phyloP scores from a whole-genome alignment of 768 basidiomycete genomes.

The Holtermanniella nyarrowii region DNA sequence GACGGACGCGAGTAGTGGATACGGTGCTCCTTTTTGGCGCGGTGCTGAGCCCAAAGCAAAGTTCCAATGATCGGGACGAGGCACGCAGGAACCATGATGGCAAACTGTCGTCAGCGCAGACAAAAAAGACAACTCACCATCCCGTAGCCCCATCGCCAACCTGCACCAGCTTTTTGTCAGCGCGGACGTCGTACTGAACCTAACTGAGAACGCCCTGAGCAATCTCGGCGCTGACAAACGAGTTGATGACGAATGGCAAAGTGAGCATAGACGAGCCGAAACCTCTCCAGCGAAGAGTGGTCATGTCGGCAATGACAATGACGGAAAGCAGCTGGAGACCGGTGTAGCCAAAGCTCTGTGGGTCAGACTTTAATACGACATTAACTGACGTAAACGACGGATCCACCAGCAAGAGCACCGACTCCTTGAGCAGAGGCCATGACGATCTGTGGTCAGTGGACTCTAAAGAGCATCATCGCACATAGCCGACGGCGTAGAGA shows the following conservation, averaged over 20 bases:
- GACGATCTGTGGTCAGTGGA: constrained; percentile 44
- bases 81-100: constrained; percentile 38
- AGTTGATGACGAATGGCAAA: constrained; percentile 13
- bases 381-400: constrained; percentile 46
- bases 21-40: constrained; percentile 20
- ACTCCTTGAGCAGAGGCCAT: constrained; percentile 30
- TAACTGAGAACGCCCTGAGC: constrained; percentile 31
- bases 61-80: constrained; percentile 37
- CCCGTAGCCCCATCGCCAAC: constrained; percentile 44
- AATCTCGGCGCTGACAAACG: constrained; percentile 42
- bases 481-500: constrained; percentile 55
- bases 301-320: constrained; percentile 44
- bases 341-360: constrained; percentile 28
- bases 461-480: constrained; percentile 2
- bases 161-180: background rate
- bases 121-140: constrained; percentile 19
- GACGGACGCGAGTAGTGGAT: constrained; percentile 8
- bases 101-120: constrained; percentile 12
- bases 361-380: background rate
- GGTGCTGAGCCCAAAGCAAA: constrained; percentile 40
- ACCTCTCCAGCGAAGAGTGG: constrained; percentile 42
- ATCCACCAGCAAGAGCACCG: constrained; percentile 32
- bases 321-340: constrained; percentile 42
- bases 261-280: constrained; percentile 9
- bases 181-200: no score